A percentile compares a stretch with the other conserved stretches of the same genome.
phyloP scores from a whole-genome alignment of 495 filamentous ascomycete species.

The Evansstolkia leycettana region DNA sequence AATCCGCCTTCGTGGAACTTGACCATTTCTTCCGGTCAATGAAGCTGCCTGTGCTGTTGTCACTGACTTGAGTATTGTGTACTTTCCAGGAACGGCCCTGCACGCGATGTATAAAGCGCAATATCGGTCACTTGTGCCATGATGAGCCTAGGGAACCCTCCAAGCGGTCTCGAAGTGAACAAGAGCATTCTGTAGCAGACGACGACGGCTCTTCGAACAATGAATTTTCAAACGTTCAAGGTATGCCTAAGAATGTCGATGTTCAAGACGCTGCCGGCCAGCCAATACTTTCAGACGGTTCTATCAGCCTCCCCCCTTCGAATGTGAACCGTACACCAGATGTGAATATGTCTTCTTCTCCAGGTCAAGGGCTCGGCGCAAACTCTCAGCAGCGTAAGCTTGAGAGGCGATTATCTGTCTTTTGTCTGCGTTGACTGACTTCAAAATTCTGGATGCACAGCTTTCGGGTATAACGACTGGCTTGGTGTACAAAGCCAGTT shows the following conservation, averaged over 20 bases:
- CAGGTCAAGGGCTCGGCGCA: slow-evolving; percentile 35
- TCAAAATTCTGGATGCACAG: slow-evolving; percentile 21
- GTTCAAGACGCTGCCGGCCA: slow-evolving; percentile 30
- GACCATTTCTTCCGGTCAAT: slow-evolving; percentile 1
- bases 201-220: slow-evolving; percentile 44
- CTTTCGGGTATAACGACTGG: slow-evolving; percentile 57
- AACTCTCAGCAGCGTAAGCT: slow-evolving; percentile 68
- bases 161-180: slow-evolving; percentile 66
- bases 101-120: slow-evolving; percentile 94
- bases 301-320: slow-evolving; percentile 21
- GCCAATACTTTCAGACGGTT: slow-evolving; percentile 24
- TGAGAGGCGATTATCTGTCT: slow-evolving; percentile 8
- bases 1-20: slow-evolving; percentile 15
- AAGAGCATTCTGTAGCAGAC: slow-evolving; percentile 45
- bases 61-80: slow-evolving; percentile 17
- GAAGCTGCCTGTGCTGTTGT: neutral
- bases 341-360: slow-evolving; percentile 17
- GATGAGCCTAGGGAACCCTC: slow-evolving; percentile 79
- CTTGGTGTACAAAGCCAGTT: slow-evolving; percentile 66
- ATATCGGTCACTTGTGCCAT: slow-evolving; percentile 97
- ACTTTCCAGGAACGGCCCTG: slow-evolving; percentile 74
- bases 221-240: slow-evolving; percentile 26
- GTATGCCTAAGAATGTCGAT: slow-evolving; percentile 28
- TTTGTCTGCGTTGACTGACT: slow-evolving; percentile 14
- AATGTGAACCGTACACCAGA: slow-evolving; percentile 20